A percentile compares a stretch with the other conserved stretches of the same genome.
phyloP scores from a whole-genome alignment of 257 asterid species.

The Ocimum tenuiflorum region DNA sequence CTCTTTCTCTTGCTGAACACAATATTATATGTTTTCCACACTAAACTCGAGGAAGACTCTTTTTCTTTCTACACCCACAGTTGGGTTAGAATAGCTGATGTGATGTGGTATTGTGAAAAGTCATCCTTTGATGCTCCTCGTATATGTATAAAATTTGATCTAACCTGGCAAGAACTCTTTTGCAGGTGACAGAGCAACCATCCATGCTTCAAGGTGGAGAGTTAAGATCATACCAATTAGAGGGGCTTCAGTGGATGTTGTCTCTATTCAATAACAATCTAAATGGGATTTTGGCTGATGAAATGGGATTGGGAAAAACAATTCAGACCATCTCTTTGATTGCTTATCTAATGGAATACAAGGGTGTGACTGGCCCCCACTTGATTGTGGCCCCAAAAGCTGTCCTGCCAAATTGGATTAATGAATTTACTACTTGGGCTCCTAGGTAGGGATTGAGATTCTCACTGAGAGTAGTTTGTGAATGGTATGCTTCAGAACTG shows the following conservation, averaged over 20 bases:
- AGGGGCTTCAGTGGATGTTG: conserved; percentile 99
- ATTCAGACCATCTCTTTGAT: conserved; percentile 90
- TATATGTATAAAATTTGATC: conserved; percentile 5
- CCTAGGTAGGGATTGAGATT: conserved; percentile 49
- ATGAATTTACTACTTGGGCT: conserved; percentile 89
- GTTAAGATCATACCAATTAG: conserved; percentile 79
- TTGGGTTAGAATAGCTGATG: not conserved
- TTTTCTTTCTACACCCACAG: not conserved
- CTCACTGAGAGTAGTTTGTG: conserved; percentile 8
- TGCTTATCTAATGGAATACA: conserved; percentile 91
- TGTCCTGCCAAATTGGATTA: conserved; percentile 93
- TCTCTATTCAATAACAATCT: conserved; percentile 92
- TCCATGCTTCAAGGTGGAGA: conserved; percentile 98
- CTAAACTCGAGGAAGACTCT: not conserved
- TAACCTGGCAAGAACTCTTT: conserved; percentile 19
- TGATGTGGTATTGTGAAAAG: not conserved
- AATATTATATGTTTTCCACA: not conserved
- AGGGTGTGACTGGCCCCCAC: conserved; percentile 90
- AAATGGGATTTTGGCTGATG: conserved; percentile 97
- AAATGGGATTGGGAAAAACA: conserved; percentile 98
- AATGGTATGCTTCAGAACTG: conserved; percentile 22
- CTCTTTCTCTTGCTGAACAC: not conserved
- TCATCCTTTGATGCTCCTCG: not conserved
- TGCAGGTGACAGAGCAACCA: conserved; percentile 98
- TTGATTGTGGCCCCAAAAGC: conserved; percentile 99